These are phyloP conservation scores for Psidium friedrichsthalianum DNA, from an alignment of 345 rosid genomes.

Conservation along the genomic window DNA sequence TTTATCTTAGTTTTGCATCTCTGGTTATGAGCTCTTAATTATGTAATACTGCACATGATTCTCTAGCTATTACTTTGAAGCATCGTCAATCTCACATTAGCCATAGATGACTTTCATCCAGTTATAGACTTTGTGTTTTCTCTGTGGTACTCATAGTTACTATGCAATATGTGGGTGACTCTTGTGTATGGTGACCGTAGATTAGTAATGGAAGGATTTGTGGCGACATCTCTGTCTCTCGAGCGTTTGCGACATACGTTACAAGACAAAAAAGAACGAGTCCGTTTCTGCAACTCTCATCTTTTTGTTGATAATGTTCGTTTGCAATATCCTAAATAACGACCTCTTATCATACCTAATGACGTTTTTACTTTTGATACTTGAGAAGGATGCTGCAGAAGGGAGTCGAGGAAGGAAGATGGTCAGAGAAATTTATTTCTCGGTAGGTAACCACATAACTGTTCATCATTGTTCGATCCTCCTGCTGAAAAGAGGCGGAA, in stretches of 20 bases:
- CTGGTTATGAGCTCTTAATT: not conserved
- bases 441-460: conserved; percentile 25
- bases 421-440: conserved; percentile 86
- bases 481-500: not conserved
- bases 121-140: not conserved
- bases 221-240: conserved; percentile 88
- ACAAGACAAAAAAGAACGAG: conserved; percentile 85
- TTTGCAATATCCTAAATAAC: not conserved
- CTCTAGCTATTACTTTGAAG: not conserved
- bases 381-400: conserved; percentile 73
- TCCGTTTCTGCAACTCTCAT: conserved; percentile 12
- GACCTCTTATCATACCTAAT: not conserved
- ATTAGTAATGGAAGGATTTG: conserved; percentile 88
- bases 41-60: not conserved
- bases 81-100: not conserved
- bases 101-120: not conserved
- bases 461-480: not conserved
- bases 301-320: not conserved
- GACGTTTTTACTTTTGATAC: not conserved
- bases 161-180: not conserved
- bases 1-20: not conserved
- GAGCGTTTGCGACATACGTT: conserved; percentile 86
- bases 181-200: conserved; percentile 17
- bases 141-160: not conserved
- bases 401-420: conserved; percentile 73